Evolutionary conservation across 768 basidiomycete species (phyloP), one percentile per base, ranked within the genome.

Genomic region (Calocybe gangraenosa): DNA sequence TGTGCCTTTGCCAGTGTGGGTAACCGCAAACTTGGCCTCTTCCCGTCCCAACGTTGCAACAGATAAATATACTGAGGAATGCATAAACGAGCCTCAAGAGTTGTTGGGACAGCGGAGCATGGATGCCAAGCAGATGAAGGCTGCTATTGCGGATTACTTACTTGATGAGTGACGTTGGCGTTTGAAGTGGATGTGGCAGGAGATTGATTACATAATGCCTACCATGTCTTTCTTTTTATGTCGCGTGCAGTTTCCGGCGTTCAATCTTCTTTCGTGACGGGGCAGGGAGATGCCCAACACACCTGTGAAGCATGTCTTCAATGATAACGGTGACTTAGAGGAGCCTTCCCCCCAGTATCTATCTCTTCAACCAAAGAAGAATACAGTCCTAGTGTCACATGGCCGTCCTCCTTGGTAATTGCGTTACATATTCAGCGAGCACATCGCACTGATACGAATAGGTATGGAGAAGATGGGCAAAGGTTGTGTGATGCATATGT

Each of bases 331-430:
- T 22, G 31, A 23, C 7, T 37, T 49, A 35, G 34, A 40, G 31
- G 46, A 41, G 23, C 15, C 49, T 25, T 28, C 50, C 31, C 39
- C 43, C 19, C 37, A 46, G 30, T 51, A 58, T 47, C 58, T 64
- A 14, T 61, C 66, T 42, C 46, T 73, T 28, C 68, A 75, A 43
- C 62, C 74, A 45, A 69, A 74, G 62, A 82, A 90, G 68, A 92
- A 92, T 56, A 87, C 79, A 2, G 69, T 92, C 19, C 67, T 92
- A 28, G 85, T 82, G 38, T 88, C 87, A 25, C 90, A 92, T 65
- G 90, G 90, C 39, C 76, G 90, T 37, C 87, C 87, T 38, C 88
- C 90, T 56, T 92, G 89, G 89, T 90, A 56, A 21, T 41, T 46
- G 22, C 30, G 38, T 22, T 32, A 7, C 37, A 18, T 18, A 18